phyloP scores from a whole-genome alignment of 257 asterid species.

The Oldenlandia corymbosa region DNA sequence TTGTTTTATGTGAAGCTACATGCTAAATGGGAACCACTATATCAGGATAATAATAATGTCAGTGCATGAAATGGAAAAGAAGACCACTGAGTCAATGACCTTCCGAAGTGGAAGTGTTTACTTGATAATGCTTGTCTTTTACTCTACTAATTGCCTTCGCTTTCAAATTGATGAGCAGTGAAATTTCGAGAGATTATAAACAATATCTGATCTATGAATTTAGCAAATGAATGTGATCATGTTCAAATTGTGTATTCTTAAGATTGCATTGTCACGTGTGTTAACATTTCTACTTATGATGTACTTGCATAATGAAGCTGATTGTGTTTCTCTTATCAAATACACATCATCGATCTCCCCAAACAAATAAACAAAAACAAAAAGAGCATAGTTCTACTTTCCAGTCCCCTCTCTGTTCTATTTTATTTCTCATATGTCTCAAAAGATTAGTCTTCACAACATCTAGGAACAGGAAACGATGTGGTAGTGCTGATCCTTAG shows the following conservation, averaged over 20 bases:
- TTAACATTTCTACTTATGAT: no score
- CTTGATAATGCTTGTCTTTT: background rate
- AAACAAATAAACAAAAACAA: no score
- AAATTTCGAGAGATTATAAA: no score
- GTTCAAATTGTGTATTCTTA: background rate
- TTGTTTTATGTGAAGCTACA: background rate
- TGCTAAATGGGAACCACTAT: background rate
- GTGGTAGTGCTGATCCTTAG: conserved; percentile 6
- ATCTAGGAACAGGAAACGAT: background rate
- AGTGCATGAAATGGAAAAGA: no score
- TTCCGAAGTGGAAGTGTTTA: background rate
- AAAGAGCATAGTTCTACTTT: no score
- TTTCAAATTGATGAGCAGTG: no score
- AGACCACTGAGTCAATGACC: no score
- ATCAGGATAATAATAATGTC: no score
- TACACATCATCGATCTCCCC: background rate
- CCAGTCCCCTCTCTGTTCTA: background rate
- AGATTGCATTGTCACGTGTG: background rate
- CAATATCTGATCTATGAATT: background rate
- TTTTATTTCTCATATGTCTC: background rate
- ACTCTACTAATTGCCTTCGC: no score
- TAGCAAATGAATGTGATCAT: background rate
- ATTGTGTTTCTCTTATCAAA: background rate
- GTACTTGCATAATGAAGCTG: background rate
- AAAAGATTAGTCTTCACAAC: background rate